These are phyloP conservation scores for Myotisia sp. DNA, from an alignment of 2,329 filamentous ascomycete species.

Conservation along the genomic window DNA sequence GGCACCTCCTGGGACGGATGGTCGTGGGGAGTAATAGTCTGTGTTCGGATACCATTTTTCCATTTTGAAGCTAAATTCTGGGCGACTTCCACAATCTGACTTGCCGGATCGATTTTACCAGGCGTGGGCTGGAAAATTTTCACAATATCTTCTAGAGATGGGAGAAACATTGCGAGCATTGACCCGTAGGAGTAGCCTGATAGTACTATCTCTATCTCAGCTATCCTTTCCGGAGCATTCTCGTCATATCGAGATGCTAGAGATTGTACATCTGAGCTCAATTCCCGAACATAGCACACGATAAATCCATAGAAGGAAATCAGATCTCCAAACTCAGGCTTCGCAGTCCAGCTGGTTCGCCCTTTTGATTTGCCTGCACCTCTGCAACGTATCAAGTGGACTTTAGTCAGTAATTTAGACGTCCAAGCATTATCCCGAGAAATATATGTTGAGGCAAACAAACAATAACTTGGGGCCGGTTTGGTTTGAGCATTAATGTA, in stretches of 20 bases:
- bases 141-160: slow-evolving; percentile 44
- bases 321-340: slow-evolving; percentile 69
- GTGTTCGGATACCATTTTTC: slow-evolving; percentile 30
- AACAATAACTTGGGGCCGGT: too few species aligned
- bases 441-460: not conserved
- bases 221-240: slow-evolving; percentile 11
- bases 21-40: not conserved
- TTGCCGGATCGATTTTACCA: slow-evolving; percentile 43
- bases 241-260: too few species aligned
- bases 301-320: slow-evolving; percentile 69
- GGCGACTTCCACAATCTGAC: slow-evolving; percentile 50
- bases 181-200: slow-evolving; percentile 87
- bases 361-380: slow-evolving; percentile 63
- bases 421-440: not conserved
- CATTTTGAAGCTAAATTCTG: slow-evolving; percentile 52
- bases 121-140: slow-evolving; percentile 38
- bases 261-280: slow-evolving; percentile 25
- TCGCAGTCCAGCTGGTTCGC: slow-evolving; percentile 74
- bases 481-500: too few species aligned
- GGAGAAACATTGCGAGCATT: slow-evolving; percentile 60
- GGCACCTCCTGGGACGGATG: not conserved
- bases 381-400: slow-evolving; percentile 33
- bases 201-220: slow-evolving; percentile 39
- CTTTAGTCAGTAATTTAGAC: not conserved
- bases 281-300: slow-evolving; percentile 52